Conservation (phyloP, 139 green algal species). For the Coelastrella sp. region DNA sequence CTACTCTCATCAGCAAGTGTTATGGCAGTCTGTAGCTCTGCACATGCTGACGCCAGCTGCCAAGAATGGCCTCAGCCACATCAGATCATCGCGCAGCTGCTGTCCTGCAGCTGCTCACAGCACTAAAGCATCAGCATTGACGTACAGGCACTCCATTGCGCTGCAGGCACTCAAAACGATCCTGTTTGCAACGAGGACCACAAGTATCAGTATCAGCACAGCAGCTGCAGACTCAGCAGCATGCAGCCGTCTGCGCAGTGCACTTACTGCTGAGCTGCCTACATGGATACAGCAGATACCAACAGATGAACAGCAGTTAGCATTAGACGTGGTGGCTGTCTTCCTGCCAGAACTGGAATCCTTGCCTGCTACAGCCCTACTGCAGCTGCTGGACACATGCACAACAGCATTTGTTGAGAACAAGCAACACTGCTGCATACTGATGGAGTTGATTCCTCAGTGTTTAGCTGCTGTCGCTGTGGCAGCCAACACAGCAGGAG, state of each 20-base stretch:
- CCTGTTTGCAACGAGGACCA: neutral
- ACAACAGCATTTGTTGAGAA: conserved; percentile 18
- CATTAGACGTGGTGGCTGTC: conserved; percentile 5
- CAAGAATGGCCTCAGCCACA: neutral
- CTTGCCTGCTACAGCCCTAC: neutral
- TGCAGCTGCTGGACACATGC: neutral
- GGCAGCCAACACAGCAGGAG: neutral
- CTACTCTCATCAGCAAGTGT: neutral
- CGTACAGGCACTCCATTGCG: neutral
- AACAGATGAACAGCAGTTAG: conserved; percentile 1
- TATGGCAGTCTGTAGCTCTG: neutral
- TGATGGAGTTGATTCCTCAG: conserved; percentile 35
- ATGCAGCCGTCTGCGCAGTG: conserved; percentile 14
- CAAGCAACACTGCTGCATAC: neutral
- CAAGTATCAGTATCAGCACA: neutral
- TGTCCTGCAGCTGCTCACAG: neutral
- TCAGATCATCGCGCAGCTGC: neutral
- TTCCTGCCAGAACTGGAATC: conserved; percentile 13
- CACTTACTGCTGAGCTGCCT: neutral
- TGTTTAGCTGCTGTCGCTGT: conserved; percentile 8
- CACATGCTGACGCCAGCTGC: neutral
- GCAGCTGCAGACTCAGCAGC: conserved; percentile 14
- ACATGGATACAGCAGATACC: conserved; percentile 23
- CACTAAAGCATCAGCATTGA: neutral
- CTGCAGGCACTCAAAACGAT: conserved; percentile 1